A percentile compares a stretch with the other conserved stretches of the same genome.
These are phyloP conservation scores for Coleophoma cylindrospora DNA, from an alignment of 2,329 filamentous ascomycete species.

Conservation along the genomic window DNA sequence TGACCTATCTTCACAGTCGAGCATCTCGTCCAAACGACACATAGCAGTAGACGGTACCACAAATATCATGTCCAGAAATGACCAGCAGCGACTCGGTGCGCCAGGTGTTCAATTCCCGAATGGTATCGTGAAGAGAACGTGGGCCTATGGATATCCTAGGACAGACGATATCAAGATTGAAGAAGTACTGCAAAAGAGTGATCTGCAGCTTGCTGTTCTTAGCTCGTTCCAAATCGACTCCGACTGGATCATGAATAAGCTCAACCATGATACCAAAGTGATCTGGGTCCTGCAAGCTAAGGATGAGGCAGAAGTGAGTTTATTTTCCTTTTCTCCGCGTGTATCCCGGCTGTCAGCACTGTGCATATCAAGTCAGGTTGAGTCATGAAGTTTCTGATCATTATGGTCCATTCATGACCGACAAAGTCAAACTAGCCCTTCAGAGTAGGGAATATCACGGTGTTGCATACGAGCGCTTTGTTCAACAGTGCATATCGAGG, in stretches of 20 bases:
- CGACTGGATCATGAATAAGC: constrained; percentile 46
- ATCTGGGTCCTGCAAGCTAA: constrained; percentile 52
- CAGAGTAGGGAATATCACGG: too few species aligned
- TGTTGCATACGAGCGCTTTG: too few species aligned
- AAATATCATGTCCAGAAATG: constrained; percentile 5
- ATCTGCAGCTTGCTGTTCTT: constrained; percentile 71
- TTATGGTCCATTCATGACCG: too few species aligned
- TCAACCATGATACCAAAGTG: constrained; percentile 60
- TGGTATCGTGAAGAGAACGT: constrained; percentile 79
- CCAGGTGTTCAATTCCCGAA: constrained; percentile 24
- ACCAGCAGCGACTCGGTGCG: constrained; percentile 4
- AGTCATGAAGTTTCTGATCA: too few species aligned
- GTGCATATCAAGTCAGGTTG: too few species aligned
- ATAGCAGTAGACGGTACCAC: neutral
- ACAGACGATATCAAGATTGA: constrained; percentile 79
- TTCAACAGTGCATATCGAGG: too few species aligned
- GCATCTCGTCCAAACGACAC: neutral
- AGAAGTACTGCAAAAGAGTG: constrained; percentile 71
- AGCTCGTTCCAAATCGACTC: constrained; percentile 87
- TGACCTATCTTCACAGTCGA: neutral
- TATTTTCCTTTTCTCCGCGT: neutral
- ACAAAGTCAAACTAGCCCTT: too few species aligned
- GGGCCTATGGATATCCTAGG: constrained; percentile 59
- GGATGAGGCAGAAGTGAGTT: constrained; percentile 44
- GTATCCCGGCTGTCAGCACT: neutral